A percentile compares a stretch with the other conserved stretches of the same genome.
Conservation (phyloP, 768 basidiomycete species). For the Podaxis sp. region DNA sequence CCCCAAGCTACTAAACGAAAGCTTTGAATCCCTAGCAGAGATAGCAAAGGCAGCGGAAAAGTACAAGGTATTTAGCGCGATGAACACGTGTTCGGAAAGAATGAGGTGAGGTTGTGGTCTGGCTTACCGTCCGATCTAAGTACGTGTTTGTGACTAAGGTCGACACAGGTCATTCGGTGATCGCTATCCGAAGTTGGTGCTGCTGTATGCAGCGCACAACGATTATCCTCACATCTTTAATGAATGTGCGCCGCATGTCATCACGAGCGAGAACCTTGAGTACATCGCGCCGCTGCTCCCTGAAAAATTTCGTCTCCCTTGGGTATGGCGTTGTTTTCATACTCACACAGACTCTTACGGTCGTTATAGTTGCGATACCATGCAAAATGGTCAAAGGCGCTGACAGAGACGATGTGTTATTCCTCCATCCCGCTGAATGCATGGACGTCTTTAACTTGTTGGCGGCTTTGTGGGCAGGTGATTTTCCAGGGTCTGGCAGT, state of each 20-base stretch:
- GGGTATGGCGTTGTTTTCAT: neutral
- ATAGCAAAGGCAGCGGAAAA: slow-evolving; percentile 19
- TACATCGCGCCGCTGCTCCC: slow-evolving; percentile 3
- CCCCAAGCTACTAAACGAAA: slow-evolving; percentile 9
- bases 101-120: neutral
- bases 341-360: neutral
- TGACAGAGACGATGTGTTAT: neutral
- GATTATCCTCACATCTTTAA: slow-evolving; percentile 10
- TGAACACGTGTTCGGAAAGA: slow-evolving; percentile 16
- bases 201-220: slow-evolving; percentile 9
- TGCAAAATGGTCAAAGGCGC: slow-evolving; percentile 9
- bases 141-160: neutral
- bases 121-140: no score
- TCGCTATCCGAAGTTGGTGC: slow-evolving; percentile 8
- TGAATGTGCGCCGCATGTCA: slow-evolving; percentile 4
- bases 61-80: slow-evolving; percentile 16
- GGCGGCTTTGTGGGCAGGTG: neutral
- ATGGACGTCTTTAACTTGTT: slow-evolving; percentile 3
- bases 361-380: slow-evolving; percentile 6
- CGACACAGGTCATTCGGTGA: slow-evolving; percentile 2
- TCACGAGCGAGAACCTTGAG: slow-evolving; percentile 11
- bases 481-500: neutral
- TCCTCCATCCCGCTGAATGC: neutral
- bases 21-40: slow-evolving; percentile 11
- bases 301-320: slow-evolving; percentile 2